These are phyloP conservation scores for Cylindrodendrum hubeiense DNA, from an alignment of 2,329 filamentous ascomycete genomes.

Conservation along the genomic window DNA sequence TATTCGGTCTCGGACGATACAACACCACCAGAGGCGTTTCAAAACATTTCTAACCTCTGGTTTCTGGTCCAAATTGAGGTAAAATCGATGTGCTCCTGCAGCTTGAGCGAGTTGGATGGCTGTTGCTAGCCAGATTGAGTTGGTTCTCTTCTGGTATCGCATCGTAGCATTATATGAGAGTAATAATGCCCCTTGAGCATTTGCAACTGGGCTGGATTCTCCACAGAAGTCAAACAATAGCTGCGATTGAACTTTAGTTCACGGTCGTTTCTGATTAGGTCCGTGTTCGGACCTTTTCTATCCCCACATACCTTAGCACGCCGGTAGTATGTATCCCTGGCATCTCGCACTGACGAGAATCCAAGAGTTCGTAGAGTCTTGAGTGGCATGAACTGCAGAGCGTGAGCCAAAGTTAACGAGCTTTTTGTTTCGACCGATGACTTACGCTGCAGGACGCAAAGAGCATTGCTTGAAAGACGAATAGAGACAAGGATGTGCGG, in stretches of 20 bases:
- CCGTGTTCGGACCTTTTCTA: not conserved
- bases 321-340: slow-evolving; percentile 28
- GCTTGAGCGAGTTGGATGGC: slow-evolving; percentile 29
- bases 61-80: not conserved
- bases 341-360: slow-evolving; percentile 21
- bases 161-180: slow-evolving; percentile 28
- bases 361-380: slow-evolving; percentile 20
- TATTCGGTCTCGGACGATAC: slow-evolving; percentile 32
- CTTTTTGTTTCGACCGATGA: not conserved
- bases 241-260: slow-evolving; percentile 3
- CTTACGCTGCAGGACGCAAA: slow-evolving; percentile 30
- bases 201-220: slow-evolving; percentile 15
- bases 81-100: slow-evolving; percentile 23
- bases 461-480: slow-evolving; percentile 32
- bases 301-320: slow-evolving; percentile 17
- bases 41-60: slow-evolving; percentile 10
- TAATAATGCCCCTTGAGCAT: slow-evolving; percentile 24
- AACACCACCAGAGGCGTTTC: slow-evolving; percentile 35
- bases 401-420: not conserved
- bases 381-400: slow-evolving; percentile 18
- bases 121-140: slow-evolving; percentile 30
- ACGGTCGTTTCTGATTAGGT: not conserved
- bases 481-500: slow-evolving; percentile 11
- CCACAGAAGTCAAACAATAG: slow-evolving; percentile 28
- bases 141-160: slow-evolving; percentile 23